Percentiles rank a stretch among this genome's conserved stretches.
These are phyloP conservation scores for Capronia epimyces DNA, from an alignment of 2,329 filamentous ascomycete species.

Conservation along the genomic window DNA sequence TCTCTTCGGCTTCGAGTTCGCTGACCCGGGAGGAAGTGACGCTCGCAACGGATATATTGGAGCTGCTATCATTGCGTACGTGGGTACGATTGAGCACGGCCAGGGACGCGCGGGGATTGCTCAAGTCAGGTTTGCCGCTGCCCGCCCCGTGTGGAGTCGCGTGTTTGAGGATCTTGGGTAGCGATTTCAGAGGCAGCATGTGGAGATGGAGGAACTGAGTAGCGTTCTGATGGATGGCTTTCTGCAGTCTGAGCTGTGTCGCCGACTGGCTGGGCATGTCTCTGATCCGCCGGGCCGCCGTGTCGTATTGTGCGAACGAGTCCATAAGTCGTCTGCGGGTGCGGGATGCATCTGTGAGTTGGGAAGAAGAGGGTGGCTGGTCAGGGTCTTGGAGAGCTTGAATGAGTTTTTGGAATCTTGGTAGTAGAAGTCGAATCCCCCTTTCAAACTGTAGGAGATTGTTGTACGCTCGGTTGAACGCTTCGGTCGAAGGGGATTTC, in stretches of 20 bases:
- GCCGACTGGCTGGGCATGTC: conserved; percentile 68
- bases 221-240: conserved; percentile 74
- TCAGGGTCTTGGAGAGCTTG: conserved; percentile 66
- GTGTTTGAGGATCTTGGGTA: conserved; percentile 63
- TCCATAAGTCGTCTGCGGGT: conserved; percentile 85
- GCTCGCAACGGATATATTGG: conserved; percentile 51
- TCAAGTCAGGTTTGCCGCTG: conserved; percentile 7
- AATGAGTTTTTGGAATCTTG: conserved; percentile 75
- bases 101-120: conserved; percentile 43
- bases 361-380: conserved; percentile 58
- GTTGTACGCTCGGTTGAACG: conserved; percentile 60
- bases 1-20: conserved; percentile 75
- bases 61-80: conserved; percentile 44
- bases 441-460: conserved; percentile 82
- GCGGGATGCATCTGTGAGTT: conserved; percentile 80
- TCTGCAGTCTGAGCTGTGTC: conserved; percentile 70
- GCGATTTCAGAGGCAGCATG: conserved; percentile 77
- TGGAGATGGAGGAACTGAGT: conserved; percentile 80
- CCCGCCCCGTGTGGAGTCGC: conserved; percentile 48
- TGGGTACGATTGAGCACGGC: conserved; percentile 57
- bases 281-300: conserved; percentile 72
- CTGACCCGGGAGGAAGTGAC: conserved; percentile 47
- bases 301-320: conserved; percentile 81
- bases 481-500: conserved; percentile 57
- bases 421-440: conserved; percentile 74